These are phyloP conservation scores for Tricholoma terreum DNA, from an alignment of 768 basidiomycete species.

Conservation along the genomic window DNA sequence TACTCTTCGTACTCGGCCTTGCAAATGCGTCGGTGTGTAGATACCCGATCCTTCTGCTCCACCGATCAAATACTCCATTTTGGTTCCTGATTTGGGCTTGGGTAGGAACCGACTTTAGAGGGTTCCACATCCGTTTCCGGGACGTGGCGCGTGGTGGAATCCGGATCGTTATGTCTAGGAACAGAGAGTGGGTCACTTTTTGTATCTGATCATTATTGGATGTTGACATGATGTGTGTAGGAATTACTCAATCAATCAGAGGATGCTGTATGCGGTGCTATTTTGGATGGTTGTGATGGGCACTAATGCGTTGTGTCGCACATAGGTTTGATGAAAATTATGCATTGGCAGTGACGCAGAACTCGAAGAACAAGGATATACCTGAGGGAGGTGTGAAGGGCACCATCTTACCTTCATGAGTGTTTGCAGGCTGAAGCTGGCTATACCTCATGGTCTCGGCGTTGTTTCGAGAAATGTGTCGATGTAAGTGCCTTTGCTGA, in stretches of 20 bases:
- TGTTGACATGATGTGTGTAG: conserved; percentile 41
- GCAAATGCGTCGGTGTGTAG: conserved; percentile 82
- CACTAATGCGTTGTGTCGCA: conserved; percentile 1
- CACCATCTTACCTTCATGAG: conserved; percentile 88
- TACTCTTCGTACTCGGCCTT: conserved; percentile 89
- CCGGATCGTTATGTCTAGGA: conserved; percentile 92
- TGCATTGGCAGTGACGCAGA: conserved; percentile 89
- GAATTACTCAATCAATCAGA: conserved; percentile 95
- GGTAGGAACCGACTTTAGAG: conserved; percentile 80
- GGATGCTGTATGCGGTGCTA: conserved; percentile 59
- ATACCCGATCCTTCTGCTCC: conserved; percentile 73
- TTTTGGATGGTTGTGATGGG: not conserved
- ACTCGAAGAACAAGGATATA: conserved; percentile 97
- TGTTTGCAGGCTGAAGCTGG: conserved; percentile 7
- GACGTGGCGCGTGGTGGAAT: conserved; percentile 99
- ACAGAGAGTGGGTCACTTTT: conserved; percentile 66
- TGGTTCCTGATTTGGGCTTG: conserved; percentile 39
- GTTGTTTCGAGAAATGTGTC: conserved; percentile 97
- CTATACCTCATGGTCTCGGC: conserved; percentile 53
- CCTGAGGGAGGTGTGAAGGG: conserved; percentile 98
- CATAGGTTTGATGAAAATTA: conserved; percentile 91
- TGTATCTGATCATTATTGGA: conserved; percentile 24
- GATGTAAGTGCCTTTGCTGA: conserved; percentile 56
- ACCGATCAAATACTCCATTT: conserved; percentile 87
- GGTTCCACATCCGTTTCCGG: conserved; percentile 93